phyloP scores from a whole-genome alignment of 106 monocot genomes.

The Platanthera guangdongensis region DNA sequence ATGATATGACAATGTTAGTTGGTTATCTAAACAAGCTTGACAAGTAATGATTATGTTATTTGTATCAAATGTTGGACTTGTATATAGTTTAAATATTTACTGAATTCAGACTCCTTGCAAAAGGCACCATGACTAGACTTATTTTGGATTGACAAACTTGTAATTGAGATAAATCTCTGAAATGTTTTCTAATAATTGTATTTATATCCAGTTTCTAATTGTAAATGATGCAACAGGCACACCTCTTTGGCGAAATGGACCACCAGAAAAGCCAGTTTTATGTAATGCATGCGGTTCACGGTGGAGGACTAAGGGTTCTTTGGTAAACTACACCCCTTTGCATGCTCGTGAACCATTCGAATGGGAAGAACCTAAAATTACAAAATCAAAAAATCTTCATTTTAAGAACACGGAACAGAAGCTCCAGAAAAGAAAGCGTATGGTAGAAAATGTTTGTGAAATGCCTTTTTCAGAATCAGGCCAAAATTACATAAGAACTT shows the following conservation, averaged over 20 bases:
- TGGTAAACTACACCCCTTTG: slow-evolving; percentile 84
- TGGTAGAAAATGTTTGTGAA: slow-evolving; percentile 29
- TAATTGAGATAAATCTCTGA: neutral
- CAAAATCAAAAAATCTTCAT: slow-evolving; percentile 35
- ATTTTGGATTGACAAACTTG: slow-evolving; percentile 1
- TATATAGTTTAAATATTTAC: neutral
- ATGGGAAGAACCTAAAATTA: slow-evolving; percentile 37
- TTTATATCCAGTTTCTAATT: neutral
- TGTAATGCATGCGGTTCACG: slow-evolving; percentile 99
- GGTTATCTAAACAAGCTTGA: neutral
- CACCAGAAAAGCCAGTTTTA: slow-evolving; percentile 93
- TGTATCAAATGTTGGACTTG: neutral
- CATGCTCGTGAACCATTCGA: slow-evolving; percentile 75
- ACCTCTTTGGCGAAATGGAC: slow-evolving; percentile 99
- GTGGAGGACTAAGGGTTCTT: slow-evolving; percentile 96
- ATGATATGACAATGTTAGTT: neutral
- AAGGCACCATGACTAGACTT: neutral
- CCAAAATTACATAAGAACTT: slow-evolving; percentile 54
- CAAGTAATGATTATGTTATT: neutral
- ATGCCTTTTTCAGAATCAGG: slow-evolving; percentile 30
- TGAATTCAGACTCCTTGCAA: neutral
- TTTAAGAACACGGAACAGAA: slow-evolving; percentile 45
- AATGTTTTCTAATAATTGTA: neutral
- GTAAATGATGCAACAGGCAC: slow-evolving; percentile 58
- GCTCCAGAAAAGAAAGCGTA: slow-evolving; percentile 45